Conservation (phyloP, 2,329 filamentous ascomycete genomes). For the Paraphoma sp. region DNA sequence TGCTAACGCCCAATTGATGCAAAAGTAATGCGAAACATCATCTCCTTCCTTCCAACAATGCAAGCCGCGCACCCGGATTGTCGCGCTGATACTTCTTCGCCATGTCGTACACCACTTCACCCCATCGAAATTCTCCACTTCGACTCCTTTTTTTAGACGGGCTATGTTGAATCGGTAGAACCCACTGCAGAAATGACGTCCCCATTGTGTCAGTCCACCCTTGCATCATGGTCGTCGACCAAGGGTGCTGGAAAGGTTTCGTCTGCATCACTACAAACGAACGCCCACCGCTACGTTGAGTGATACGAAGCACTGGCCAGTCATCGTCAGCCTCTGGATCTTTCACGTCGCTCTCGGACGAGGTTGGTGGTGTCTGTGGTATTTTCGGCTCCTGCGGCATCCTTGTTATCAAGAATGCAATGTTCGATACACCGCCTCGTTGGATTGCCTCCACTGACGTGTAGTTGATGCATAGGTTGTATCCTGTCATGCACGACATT, state of each 20-base stretch:
- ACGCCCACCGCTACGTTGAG: conserved; percentile 48
- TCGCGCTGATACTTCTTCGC: conserved; percentile 32
- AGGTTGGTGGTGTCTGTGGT: conserved; percentile 19
- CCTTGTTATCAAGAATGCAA: conserved; percentile 68
- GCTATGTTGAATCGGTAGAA: conserved; percentile 76
- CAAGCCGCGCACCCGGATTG: conserved; percentile 25
- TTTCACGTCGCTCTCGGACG: conserved; percentile 11
- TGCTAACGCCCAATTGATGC: conserved; percentile 22
- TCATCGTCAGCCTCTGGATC: conserved; percentile 18
- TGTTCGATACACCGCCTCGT: conserved; percentile 67
- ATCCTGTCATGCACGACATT: conserved; percentile 77
- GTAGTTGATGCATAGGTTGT: conserved; percentile 74
- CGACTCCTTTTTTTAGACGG: conserved; percentile 75
- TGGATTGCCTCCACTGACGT: conserved; percentile 83
- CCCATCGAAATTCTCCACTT: conserved; percentile 72
- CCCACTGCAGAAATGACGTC: conserved; percentile 72
- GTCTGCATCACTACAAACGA: conserved; percentile 83
- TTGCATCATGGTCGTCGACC: conserved; percentile 72
- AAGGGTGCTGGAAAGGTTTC: conserved; percentile 79
- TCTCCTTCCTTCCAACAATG: conserved; percentile 19
- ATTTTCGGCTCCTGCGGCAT: conserved; percentile 10
- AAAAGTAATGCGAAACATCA: conserved; percentile 1
- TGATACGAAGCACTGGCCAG: conserved; percentile 29
- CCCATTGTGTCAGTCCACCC: conserved; percentile 89
- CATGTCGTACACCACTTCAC: conserved; percentile 60